Evolutionary conservation across 306 rosid genomes (phyloP).

Genomic region (Cucurbita moschata): DNA sequence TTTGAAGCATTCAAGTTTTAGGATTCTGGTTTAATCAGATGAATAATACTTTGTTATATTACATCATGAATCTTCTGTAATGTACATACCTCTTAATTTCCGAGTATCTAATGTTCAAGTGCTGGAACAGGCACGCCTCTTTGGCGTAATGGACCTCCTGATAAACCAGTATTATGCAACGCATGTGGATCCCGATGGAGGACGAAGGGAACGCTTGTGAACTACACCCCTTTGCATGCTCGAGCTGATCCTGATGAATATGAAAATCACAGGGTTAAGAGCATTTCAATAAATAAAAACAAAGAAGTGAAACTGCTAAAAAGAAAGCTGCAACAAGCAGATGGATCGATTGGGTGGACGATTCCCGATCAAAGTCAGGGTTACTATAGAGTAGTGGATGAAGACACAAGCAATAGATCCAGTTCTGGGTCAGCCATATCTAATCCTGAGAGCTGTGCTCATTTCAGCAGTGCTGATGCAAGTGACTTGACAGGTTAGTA

Average conservation of each 20-base stretch:
- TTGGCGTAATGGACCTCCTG: conserved; percentile 99
- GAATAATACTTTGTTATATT: neutral
- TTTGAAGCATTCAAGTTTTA: neutral
- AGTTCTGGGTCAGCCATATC: conserved; percentile 97
- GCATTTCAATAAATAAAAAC: conserved; percentile 52
- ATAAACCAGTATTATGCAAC: conserved; percentile 95
- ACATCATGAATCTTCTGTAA: neutral
- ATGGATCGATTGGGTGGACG: conserved; percentile 27
- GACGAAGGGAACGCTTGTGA: conserved; percentile 94
- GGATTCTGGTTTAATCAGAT: neutral
- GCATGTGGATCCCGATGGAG: conserved; percentile 99
- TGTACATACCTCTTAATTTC: conserved; percentile 3
- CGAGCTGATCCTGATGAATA: conserved; percentile 72
- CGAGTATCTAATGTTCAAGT: neutral
- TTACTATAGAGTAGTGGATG: conserved; percentile 46
- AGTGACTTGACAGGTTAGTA: conserved; percentile 90
- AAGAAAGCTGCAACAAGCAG: conserved; percentile 48
- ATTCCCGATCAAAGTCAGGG: conserved; percentile 46
- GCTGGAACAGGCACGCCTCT: conserved; percentile 82
- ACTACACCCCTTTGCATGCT: conserved; percentile 95
- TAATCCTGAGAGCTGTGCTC: conserved; percentile 90
- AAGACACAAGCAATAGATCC: conserved; percentile 79
- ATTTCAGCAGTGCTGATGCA: conserved; percentile 63
- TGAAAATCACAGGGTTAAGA: conserved; percentile 65
- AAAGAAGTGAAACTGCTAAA: conserved; percentile 62